Base-by-base conservation (phyloP, 441 rosid genomes). In the Adansonia gregorii region DNA sequence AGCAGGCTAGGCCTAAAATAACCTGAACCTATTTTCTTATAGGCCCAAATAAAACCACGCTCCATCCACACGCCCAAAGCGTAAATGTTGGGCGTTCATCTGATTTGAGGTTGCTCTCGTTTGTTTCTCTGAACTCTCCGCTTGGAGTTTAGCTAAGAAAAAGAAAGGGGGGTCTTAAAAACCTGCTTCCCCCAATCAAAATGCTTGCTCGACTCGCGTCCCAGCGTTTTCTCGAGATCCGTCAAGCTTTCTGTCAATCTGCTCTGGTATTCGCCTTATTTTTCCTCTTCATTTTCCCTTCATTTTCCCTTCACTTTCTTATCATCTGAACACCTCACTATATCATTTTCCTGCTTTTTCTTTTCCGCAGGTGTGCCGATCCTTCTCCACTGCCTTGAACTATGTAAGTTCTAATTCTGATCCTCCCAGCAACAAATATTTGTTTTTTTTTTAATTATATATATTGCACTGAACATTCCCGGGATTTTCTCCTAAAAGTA, bases 351-450 rank as follows among this genome's bases (percentile, higher is more conserved):
- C 46, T 69, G 14, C 0, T 8, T 19, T 19, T 27, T 17, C 75
- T 64, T 39, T 54, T 49, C 72, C 46, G 73, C 88, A 91, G 97
- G 79, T 69, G 9, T 79, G 83, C 84, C 91, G 99, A 74, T 86
- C 92, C 73, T 89, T 94, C 66, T 96, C 98, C 19, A 92, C 99
- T 63, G 95, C 99, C 46, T 82, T 94, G 81, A 94, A 96, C 85
- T 92, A 96, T 73, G 99, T 94, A 83, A 92, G 98, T 86, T 3
- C 67, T 17, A 5, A 3, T 51, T n/a, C 39, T 73, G 27, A 24
- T 24, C 27, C 27, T 24, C 15, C 58, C 19, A 15, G 31, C 48
- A 22, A 31, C 51, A 52, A 8, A 31, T 31, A 31, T 63, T 8
- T 51, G 41, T 35, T 67, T 46, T 31, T 46, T 31, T 64, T 11